Conservation (phyloP, 2,329 filamentous ascomycete species). For the Colletotrichum incanum region DNA sequence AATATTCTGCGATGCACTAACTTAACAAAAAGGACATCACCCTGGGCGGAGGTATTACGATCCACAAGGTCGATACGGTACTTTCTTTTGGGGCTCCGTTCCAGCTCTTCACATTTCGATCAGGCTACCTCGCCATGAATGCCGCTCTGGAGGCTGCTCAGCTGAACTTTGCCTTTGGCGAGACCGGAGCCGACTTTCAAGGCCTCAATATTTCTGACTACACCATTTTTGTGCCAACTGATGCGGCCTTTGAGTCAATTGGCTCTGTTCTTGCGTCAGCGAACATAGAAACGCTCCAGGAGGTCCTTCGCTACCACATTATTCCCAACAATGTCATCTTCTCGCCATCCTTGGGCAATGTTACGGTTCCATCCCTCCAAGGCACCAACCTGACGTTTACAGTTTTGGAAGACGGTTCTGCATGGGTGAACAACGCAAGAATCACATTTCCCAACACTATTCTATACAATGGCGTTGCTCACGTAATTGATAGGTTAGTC, state of each 20-base stretch:
- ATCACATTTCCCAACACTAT: constrained; percentile 52
- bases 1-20: constrained; percentile 1
- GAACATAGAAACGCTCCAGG: constrained; percentile 46
- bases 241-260: constrained; percentile 78
- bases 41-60: constrained; percentile 48
- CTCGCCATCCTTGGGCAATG: constrained; percentile 49
- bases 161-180: constrained; percentile 48
- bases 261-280: constrained; percentile 49
- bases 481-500: constrained; percentile 51
- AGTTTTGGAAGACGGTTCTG: constrained; percentile 49
- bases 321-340: constrained; percentile 52
- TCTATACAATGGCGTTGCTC: constrained; percentile 52
- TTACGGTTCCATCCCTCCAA: constrained; percentile 47
- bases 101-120: constrained; percentile 50
- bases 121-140: constrained; percentile 49
- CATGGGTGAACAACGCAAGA: constrained; percentile 52
- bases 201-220: constrained; percentile 63
- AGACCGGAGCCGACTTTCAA: constrained; percentile 43
- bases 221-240: constrained; percentile 86
- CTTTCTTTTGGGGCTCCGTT: constrained; percentile 50
- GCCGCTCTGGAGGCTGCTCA: constrained; percentile 49
- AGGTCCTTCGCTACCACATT: constrained; percentile 52
- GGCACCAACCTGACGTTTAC: constrained; percentile 49
- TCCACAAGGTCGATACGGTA: constrained; percentile 51
- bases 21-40: constrained; percentile 47